phyloP scores from a whole-genome alignment of 1,284 basidiomycete species.

The Rhodofomes roseus region DNA sequence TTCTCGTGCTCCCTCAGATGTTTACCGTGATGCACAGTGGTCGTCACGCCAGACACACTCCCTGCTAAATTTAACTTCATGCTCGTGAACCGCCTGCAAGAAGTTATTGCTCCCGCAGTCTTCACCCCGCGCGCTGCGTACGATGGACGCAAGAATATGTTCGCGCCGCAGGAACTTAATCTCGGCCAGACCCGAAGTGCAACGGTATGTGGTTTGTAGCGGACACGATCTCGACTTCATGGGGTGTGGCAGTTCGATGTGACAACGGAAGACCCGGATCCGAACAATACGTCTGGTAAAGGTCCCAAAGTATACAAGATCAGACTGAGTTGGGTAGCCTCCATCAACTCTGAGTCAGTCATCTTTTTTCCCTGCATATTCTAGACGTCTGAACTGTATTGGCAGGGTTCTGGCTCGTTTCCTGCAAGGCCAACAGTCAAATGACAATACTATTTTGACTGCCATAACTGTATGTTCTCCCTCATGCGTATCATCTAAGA shows the following conservation, averaged over 20 bases:
- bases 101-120: constrained; percentile 46
- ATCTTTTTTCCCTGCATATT: constrained; percentile 2
- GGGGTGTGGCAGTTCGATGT: constrained; percentile 52
- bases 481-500: background rate
- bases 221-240: too few relatives aligned
- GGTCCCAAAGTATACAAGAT: constrained; percentile 59
- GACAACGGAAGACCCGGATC: constrained; percentile 29
- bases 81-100: constrained; percentile 60
- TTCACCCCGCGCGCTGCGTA: constrained; percentile 67
- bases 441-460: constrained; percentile 66
- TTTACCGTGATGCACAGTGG: constrained; percentile 15
- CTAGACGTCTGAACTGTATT: background rate
- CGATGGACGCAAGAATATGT: constrained; percentile 79
- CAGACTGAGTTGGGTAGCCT: constrained; percentile 60
- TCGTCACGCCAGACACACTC: constrained; percentile 53
- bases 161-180: constrained; percentile 50
- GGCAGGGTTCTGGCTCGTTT: constrained; percentile 61
- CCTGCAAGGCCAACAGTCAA: constrained; percentile 59
- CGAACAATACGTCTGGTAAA: constrained; percentile 20
- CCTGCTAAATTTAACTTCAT: constrained; percentile 66
- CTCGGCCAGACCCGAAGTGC: constrained; percentile 43
- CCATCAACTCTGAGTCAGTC: constrained; percentile 73
- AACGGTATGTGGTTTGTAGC: background rate
- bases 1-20: background rate
- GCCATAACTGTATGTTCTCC: constrained; percentile 57